Base-by-base conservation (phyloP, 1,139 yeast species). In the Blastobotrys malaysiensis region DNA sequence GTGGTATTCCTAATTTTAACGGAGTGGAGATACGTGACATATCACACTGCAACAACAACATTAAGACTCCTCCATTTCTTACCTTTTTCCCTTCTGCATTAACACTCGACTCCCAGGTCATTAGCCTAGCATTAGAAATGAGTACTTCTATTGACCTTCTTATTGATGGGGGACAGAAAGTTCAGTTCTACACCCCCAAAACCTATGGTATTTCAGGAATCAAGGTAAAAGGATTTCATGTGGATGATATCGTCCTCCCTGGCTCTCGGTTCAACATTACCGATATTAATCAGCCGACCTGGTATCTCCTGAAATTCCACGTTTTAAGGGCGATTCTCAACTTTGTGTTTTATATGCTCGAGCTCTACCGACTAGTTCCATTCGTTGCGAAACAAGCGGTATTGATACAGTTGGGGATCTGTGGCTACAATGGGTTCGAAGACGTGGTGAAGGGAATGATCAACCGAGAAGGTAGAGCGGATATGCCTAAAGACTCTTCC, bases 151-250 rank as follows among this genome's bases (percentile, higher is more conserved):
- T 31, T 3, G n/a, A 13, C 16, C 5, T 31, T 14, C 39, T 31
- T 11, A 14, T 31, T 31, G 39, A 31, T 3, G 16, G 39, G 3
- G 39, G 39, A 13, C 16, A 31, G 16, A n/a, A 31, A n/a, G 16
- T 48, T 14, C 39, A 46, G 18, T 26, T 27, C 9, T 46, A 14
- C 24, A 60, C 66, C 11, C 66, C 66, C 5, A 62, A 57, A 48
- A 59, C 63, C 13, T 65, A 56, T 50, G 68, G 68, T 5, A 43
- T 63, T 24, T 55, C 55, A n/a, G 65, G 65, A 3, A 46, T 58
- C 9, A 55, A 51, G 18, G 55, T 57, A 49, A 59, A 58, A 45
- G 66, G 68, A 9, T 64, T 66, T 43, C 57, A 61, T 36, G 54
- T 64, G 7, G 67, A 65, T 39, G 27, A 57, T 21, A 55, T 66